These are phyloP conservation scores for Raffaelea arxii DNA, from an alignment of 2,329 filamentous ascomycete genomes.

Conservation along the genomic window DNA sequence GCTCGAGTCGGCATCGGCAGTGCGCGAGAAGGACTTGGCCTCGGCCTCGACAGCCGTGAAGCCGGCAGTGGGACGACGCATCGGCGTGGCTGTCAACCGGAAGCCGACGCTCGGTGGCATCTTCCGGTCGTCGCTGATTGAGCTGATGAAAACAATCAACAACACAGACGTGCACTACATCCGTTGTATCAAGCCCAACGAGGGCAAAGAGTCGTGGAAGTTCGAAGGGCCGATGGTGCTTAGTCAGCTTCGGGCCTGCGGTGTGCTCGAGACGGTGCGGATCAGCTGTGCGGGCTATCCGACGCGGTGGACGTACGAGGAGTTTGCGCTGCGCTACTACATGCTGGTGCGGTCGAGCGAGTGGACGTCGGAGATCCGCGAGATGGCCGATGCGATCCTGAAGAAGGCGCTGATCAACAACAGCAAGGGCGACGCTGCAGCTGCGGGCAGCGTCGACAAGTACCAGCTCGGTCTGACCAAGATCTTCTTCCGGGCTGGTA, in stretches of 20 bases:
- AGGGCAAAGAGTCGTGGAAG: slow-evolving; percentile 92
- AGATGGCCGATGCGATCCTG: slow-evolving; percentile 90
- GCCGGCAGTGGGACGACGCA: slow-evolving; percentile 70
- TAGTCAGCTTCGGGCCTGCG: slow-evolving; percentile 91
- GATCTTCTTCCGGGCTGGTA: slow-evolving; percentile 98
- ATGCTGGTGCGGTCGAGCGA: slow-evolving; percentile 85
- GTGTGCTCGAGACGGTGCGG: slow-evolving; percentile 95
- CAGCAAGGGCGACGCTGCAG: too few species aligned
- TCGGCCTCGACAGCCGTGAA: slow-evolving; percentile 63
- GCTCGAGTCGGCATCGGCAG: slow-evolving; percentile 72
- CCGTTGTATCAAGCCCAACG: slow-evolving; percentile 97
- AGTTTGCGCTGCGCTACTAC: slow-evolving; percentile 95
- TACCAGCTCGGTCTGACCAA: slow-evolving; percentile 97
- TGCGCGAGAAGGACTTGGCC: slow-evolving; percentile 79
- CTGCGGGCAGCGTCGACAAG: slow-evolving; percentile 74
- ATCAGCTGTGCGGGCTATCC: slow-evolving; percentile 97
- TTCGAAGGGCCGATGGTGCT: slow-evolving; percentile 99
- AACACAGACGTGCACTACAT: slow-evolving; percentile 99
- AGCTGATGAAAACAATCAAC: slow-evolving; percentile 96
- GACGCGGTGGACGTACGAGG: slow-evolving; percentile 96
- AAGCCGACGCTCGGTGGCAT: slow-evolving; percentile 97
- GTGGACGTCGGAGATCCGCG: slow-evolving; percentile 88
- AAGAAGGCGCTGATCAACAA: slow-evolving; percentile 76
- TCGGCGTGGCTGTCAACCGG: slow-evolving; percentile 84
- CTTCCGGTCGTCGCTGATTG: slow-evolving; percentile 96